Evolutionary conservation across 2,329 filamentous ascomycete species (phyloP).

Genomic region (Nectriaceae sp.): DNA sequence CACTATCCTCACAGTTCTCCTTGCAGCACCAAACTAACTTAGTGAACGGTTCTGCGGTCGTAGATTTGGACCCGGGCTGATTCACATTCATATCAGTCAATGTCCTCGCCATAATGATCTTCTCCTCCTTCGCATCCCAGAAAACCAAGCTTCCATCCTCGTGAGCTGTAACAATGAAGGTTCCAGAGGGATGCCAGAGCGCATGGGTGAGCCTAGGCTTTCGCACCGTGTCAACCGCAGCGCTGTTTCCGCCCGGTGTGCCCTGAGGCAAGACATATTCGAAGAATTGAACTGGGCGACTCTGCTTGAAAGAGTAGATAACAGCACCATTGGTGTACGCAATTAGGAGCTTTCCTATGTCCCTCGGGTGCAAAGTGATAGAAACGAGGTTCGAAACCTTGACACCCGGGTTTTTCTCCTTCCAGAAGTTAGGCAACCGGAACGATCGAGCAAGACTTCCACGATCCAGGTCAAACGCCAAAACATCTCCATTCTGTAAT

Average conservation of each 20-base stretch:
- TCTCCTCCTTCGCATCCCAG: conserved; percentile 90
- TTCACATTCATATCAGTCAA: conserved; percentile 75
- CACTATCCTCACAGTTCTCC: conserved; percentile 90
- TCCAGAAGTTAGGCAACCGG: conserved; percentile 86
- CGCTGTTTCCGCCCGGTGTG: conserved; percentile 78
- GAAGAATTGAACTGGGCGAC: conserved; percentile 75
- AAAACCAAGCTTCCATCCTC: conserved; percentile 91
- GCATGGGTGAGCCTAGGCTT: conserved; percentile 79
- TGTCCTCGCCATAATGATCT: conserved; percentile 80
- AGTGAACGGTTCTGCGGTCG: conserved; percentile 71
- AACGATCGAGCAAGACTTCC: conserved; percentile 70
- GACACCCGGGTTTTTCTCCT: conserved; percentile 67
- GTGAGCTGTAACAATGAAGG: conserved; percentile 82
- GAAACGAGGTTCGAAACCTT: conserved; percentile 66
- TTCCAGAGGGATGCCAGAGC: conserved; percentile 92
- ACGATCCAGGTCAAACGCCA: conserved; percentile 92
- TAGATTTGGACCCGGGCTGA: conserved; percentile 56
- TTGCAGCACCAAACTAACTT: conserved; percentile 93
- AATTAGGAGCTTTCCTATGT: conserved; percentile 88
- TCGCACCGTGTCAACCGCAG: conserved; percentile 61
- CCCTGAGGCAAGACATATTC: conserved; percentile 80
- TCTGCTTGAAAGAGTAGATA: conserved; percentile 94
- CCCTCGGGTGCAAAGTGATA: conserved; percentile 83
- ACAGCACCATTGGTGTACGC: conserved; percentile 89
- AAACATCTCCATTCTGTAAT: conserved; percentile 77